Evolutionary conservation across 192 early-diverging fungal genomes (phyloP).

Genomic region (Spizellomyces sp.): DNA sequence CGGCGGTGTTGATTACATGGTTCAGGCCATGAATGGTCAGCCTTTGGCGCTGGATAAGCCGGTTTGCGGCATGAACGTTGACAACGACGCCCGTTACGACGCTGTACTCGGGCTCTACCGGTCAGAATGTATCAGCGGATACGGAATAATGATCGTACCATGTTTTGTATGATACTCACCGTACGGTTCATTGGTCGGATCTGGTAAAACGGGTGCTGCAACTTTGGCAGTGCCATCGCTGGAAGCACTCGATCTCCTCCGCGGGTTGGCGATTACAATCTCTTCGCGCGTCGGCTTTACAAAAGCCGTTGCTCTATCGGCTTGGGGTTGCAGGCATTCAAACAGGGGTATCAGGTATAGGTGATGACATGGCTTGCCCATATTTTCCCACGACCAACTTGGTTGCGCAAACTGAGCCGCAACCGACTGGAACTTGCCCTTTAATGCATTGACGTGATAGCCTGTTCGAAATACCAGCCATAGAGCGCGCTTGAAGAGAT

Average conservation of each 20-base stretch:
- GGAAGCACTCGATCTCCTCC: neutral
- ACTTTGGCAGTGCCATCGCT: neutral
- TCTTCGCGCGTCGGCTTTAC: neutral
- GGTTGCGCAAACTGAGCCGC: neutral
- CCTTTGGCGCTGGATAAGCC: neutral
- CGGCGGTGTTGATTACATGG: neutral
- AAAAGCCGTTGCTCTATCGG: neutral
- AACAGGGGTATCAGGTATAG: neutral
- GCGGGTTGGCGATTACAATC: neutral
- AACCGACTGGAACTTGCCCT: neutral
- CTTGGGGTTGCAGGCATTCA: neutral
- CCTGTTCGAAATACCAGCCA: neutral
- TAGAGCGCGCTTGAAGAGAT: slow-evolving; percentile 4
- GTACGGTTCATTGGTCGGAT: too few species aligned
- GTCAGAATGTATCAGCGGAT: too few species aligned
- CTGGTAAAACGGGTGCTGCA: too few species aligned
- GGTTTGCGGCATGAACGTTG: neutral
- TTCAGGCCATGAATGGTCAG: neutral
- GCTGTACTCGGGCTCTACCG: neutral
- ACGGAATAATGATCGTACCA: too few species aligned
- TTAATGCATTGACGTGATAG: neutral
- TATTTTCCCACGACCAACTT: neutral
- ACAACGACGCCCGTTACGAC: neutral
- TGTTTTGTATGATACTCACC: too few species aligned
- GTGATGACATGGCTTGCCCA: neutral